Evolutionary conservation across 495 filamentous ascomycete genomes (phyloP).

Genomic region (Arthonia radiata): DNA sequence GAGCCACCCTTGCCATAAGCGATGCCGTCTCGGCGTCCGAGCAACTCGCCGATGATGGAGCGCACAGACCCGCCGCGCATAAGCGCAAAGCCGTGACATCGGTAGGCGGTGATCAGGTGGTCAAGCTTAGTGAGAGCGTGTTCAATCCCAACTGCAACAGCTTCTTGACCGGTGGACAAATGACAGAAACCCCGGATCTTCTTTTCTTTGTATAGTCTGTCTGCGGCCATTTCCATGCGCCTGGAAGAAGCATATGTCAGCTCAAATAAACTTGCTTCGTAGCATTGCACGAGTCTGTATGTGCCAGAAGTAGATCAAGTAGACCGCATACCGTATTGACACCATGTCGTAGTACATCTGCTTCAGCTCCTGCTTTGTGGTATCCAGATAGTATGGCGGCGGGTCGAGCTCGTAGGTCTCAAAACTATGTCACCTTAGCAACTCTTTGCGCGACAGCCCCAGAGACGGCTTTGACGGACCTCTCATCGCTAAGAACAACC

Average conservation of each 20-base stretch:
- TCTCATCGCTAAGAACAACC: conserved; percentile 81
- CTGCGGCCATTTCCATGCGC: conserved; percentile 98
- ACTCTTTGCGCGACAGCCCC: no score
- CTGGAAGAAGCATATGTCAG: no score
- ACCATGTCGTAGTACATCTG: conserved; percentile 99
- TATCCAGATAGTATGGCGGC: conserved; percentile 67
- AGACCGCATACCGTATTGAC: conserved; percentile 41
- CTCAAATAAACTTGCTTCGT: conserved; percentile 1
- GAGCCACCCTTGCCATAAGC: conserved; percentile 96
- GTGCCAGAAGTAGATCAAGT: conserved; percentile 1
- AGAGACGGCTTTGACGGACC: no score
- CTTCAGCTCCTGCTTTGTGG: conserved; percentile 93
- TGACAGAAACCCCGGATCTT: conserved; percentile 99
- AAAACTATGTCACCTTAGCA: no score
- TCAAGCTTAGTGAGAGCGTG: conserved; percentile 77
- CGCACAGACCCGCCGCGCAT: conserved; percentile 87
- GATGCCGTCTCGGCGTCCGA: conserved; percentile 86
- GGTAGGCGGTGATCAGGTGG: conserved; percentile 91
- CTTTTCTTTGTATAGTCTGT: conserved; percentile 97
- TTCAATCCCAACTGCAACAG: conserved; percentile 90
- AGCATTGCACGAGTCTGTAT: conserved; percentile 1
- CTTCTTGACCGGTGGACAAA: conserved; percentile 91
- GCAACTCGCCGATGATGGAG: conserved; percentile 86
- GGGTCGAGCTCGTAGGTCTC: conserved; percentile 98
- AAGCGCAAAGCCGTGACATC: conserved; percentile 92